Percentiles rank a stretch among this genome's conserved stretches.
Conservation (phyloP, 2,329 filamentous ascomycete species). For the Cadophora malorum region DNA sequence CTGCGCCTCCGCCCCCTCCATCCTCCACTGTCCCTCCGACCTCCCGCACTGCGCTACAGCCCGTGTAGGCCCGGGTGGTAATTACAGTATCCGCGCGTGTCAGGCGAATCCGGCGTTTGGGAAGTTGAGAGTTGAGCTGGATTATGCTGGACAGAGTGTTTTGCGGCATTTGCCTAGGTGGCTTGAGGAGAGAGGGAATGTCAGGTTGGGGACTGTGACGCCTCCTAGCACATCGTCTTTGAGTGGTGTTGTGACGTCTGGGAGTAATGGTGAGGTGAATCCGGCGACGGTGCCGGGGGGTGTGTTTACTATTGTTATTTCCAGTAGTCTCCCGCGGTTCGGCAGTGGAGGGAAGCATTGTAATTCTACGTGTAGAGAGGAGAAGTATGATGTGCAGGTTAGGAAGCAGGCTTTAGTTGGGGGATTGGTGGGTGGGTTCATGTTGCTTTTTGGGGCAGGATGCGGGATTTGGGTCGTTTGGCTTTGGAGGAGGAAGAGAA, state of each 20-base stretch:
- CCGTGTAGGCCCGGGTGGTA: neutral
- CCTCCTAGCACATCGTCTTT: neutral
- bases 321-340: neutral
- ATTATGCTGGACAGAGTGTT: neutral
- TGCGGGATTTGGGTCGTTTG: neutral
- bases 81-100: neutral
- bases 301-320: neutral
- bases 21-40: neutral
- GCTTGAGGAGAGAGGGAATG: neutral
- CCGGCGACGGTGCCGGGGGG: neutral
- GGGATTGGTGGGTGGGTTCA: slow-evolving; percentile 19
- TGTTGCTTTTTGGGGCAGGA: slow-evolving; percentile 3
- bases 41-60: neutral
- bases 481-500: neutral
- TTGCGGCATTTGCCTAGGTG: neutral
- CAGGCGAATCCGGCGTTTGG: neutral
- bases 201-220: neutral
- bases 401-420: slow-evolving; percentile 23
- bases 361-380: neutral
- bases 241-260: neutral
- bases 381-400: slow-evolving; percentile 3
- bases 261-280: neutral
- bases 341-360: neutral
- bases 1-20: neutral
- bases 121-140: neutral